Conservation (phyloP, 1,284 basidiomycete species). For the Tilletia caries region DNA sequence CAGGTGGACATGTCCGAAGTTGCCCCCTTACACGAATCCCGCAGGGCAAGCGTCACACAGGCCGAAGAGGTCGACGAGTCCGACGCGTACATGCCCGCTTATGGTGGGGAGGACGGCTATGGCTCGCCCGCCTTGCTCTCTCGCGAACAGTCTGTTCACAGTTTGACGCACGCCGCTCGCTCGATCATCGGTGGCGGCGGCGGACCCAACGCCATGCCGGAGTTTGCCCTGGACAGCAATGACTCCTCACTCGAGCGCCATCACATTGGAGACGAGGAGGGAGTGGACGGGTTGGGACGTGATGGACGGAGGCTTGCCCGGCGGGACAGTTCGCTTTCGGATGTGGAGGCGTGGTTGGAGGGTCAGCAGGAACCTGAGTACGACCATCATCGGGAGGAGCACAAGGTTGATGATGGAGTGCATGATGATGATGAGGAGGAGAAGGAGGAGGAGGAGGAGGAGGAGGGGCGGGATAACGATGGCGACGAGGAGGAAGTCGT, state of each 20-base stretch:
- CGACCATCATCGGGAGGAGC: background rate
- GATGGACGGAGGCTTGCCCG: too few species aligned
- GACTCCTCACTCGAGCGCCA: too few species aligned
- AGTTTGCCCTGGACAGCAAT: background rate
- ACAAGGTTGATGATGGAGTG: too few species aligned
- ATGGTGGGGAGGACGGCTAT: background rate
- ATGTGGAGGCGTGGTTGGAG: slow-evolving; percentile 6
- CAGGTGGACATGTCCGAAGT: background rate
- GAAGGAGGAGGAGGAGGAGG: background rate
- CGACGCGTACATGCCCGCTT: background rate
- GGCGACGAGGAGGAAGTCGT: too few species aligned
- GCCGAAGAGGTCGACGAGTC: background rate
- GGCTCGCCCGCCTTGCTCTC: background rate
- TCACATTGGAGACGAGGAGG: too few species aligned
- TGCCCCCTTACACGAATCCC: background rate
- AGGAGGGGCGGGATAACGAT: background rate
- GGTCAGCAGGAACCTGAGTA: background rate
- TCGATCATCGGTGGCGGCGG: background rate
- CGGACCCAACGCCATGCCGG: background rate
- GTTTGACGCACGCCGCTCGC: too few species aligned
- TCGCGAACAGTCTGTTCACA: background rate
- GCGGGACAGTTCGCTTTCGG: background rate
- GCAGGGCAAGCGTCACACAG: background rate
- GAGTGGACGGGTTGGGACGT: too few species aligned
- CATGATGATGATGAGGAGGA: background rate